phyloP scores from a whole-genome alignment of 148 eudicot genomes.

The Rhododendron simsii region DNA sequence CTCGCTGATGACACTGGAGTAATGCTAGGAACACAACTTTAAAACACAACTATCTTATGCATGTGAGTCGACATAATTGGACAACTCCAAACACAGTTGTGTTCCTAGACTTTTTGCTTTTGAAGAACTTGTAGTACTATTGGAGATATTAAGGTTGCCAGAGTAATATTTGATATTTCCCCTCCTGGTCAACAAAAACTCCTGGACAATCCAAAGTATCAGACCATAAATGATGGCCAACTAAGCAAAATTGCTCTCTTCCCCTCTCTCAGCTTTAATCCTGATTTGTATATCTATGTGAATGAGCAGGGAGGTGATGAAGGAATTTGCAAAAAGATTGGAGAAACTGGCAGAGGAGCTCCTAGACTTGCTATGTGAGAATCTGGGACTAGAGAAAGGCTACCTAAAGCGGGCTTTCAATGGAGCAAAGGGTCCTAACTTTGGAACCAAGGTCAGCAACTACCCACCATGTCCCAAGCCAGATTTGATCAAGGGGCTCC shows the following conservation, averaged over 20 bases:
- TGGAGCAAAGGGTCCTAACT: slow-evolving; percentile 59
- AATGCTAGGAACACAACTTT: too few relatives aligned
- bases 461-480: slow-evolving; percentile 82
- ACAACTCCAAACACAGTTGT: not conserved
- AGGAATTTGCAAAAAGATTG: slow-evolving; percentile 48
- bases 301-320: slow-evolving; percentile 58
- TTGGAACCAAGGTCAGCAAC: slow-evolving; percentile 73
- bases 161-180: not conserved
- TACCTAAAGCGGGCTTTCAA: slow-evolving; percentile 62
- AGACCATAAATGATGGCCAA: not conserved
- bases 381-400: slow-evolving; percentile 73
- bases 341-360: slow-evolving; percentile 75
- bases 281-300: not conserved
- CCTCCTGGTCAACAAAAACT: not conserved
- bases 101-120: not conserved
- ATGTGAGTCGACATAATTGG: too few relatives aligned
- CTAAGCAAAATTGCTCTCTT: not conserved
- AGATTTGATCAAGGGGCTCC: slow-evolving; percentile 66
- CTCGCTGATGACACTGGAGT: too few relatives aligned
- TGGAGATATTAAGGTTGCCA: not conserved
- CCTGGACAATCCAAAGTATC: not conserved
- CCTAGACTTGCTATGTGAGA: slow-evolving; percentile 69
- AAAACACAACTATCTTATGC: not conserved
- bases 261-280: not conserved
- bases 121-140: not conserved